Evolutionary conservation across 2,329 filamentous ascomycete species (phyloP), one percentile per base, ranked within the genome.

Genomic region (Aspergillus luchuensis): DNA sequence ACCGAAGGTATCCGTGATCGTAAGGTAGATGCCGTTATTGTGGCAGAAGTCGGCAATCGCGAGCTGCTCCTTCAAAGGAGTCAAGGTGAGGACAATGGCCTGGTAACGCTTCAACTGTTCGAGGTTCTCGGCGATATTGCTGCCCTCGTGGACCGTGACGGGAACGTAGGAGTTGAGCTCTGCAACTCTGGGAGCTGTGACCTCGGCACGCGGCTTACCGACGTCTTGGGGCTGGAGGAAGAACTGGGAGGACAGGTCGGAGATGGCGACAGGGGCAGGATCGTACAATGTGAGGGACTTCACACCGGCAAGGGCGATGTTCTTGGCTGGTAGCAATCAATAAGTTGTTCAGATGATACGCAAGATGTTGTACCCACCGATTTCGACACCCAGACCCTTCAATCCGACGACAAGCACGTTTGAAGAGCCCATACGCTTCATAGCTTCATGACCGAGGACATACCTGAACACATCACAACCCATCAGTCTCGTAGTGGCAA

Each of bases 351-450:
- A 25, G 11, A 30, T 5, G 21, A n/a, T 56, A 17, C 21, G 41
- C 53, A 54, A 21, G 33, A 49, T 48, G 15, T 19, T 56, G 47
- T 63, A 71, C 76, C 65, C 72, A 82, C 80, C 81, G 71, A 99
- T 95, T 80, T 99, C 95, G 58, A 97, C 94, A 81, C 95, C 95
- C 43, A 99, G 86, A 55, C 95, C 95, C 77, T 95, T 94, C 68
- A 98, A 82, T 66, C 95, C 95, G 64, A 94, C 90, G 59, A 99
- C 85, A 56, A 99, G 90, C 62, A 99, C 87, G 74, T 98, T 96
- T 58, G 95, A 98, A 63, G 92, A 91, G 72, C 93, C 87, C 95
- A 99, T 99, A 72, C 95, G 92, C 85, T 96, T 98, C 95, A 99
- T 99, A 67, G 95, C 87, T 77, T 90, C 87, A 73, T 90, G 87